Base-by-base conservation (phyloP, 257 asterid species). In the Fraxinus cuspidata region DNA sequence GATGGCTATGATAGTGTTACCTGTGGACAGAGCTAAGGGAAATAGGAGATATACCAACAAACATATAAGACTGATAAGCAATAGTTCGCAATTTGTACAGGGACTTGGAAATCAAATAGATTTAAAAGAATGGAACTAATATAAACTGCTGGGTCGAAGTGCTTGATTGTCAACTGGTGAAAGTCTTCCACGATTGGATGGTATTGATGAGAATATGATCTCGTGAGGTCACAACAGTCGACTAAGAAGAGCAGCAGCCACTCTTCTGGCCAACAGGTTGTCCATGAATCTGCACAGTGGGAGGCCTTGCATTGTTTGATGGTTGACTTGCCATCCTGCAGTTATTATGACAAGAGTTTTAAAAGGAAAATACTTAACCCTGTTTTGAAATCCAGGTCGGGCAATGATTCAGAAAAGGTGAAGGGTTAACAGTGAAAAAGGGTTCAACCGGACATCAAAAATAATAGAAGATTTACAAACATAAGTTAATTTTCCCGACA, bases 241-340 rank as follows among this genome's bases (percentile, higher is more conserved):
- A 72, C 80, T 83, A 89, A 77, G 89, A 68, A 70, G 96, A 90
- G 88, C 97, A 92, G 82, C 97, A 91, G 37, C 97, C 97, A 53
- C 88, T 72, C 69, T 88, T 91, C 79, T 92, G 96, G 71, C 81
- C 85, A 31, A 92, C 90, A 10, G 97, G 96, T 69, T 92, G 95
- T 47, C 97, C 96, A 8, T 90, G 85, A 63, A 92, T 88, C 89
- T 92, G 92, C 79, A 91, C 95, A 0, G 93, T 85, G 5, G 96
- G 91, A 29, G 95, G 94, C 81, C 86, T 88, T 7, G 90, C 87
- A 47, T 78, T 88, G 12, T 40, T 40, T 40, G 47, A 40, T 40
- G 47, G 47, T 40, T 40, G 47, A 40, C 3, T 40, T 40, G 47
- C 47, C 47, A 40, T 40, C 47, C 47, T 40, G 47, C 47, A 40